Percentiles rank a stretch among this genome's conserved stretches.
Conservation (phyloP, 2,329 filamentous ascomycete species). For the Polytolypa hystricis region DNA sequence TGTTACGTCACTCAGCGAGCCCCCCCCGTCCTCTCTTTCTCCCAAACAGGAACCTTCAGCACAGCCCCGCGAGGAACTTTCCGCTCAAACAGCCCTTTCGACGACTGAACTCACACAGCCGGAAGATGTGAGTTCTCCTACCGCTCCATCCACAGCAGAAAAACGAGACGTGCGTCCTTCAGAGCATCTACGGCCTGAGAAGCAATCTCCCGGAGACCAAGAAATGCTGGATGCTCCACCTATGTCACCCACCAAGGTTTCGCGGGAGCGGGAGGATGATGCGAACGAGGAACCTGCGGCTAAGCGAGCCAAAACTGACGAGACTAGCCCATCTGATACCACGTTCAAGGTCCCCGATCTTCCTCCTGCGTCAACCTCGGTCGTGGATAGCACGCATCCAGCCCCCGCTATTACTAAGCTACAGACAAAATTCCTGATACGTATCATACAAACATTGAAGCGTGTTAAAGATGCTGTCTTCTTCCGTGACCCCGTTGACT, state of each 20-base stretch:
- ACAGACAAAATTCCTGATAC: constrained; percentile 32
- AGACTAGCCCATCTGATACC: constrained; percentile 32
- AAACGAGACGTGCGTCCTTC: too few species aligned
- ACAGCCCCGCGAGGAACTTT: too few species aligned
- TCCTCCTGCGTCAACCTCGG: constrained; percentile 25
- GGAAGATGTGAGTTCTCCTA: too few species aligned
- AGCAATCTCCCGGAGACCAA: constrained; percentile 29
- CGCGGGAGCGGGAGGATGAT: constrained; percentile 71
- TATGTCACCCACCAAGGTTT: constrained; percentile 45
- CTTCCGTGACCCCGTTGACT: constrained; percentile 69
- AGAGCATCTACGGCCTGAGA: constrained; percentile 13
- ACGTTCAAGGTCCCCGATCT: constrained; percentile 37
- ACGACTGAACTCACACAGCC: too few species aligned
- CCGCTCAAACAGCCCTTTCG: too few species aligned
- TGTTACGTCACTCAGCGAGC: constrained; percentile 11
- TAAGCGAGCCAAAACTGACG: constrained; percentile 70
- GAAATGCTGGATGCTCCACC: constrained; percentile 45
- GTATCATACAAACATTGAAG: constrained; percentile 47
- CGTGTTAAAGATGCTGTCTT: constrained; percentile 70
- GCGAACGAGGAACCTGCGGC: constrained; percentile 51
- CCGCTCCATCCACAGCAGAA: too few species aligned
- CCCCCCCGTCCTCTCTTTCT: too few species aligned
- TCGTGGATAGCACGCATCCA: constrained; percentile 21
- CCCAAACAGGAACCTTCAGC: too few species aligned
- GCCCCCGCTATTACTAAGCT: constrained; percentile 27